These are phyloP conservation scores for Fusarium sp. DNA, from an alignment of 2,329 filamentous ascomycete species.

Conservation along the genomic window DNA sequence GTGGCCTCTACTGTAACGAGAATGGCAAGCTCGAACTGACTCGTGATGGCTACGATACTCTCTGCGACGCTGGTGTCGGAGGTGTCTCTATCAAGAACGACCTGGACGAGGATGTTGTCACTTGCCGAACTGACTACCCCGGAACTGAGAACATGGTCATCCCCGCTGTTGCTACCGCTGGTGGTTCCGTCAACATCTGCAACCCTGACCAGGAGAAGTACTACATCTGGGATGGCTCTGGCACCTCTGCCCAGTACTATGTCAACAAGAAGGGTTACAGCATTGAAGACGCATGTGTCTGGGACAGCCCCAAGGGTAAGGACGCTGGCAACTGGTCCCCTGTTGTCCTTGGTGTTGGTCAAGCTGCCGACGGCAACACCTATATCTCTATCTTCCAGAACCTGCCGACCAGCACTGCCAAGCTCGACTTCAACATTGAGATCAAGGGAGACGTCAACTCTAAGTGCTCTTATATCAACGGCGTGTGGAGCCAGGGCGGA, in stretches of 20 bases:
- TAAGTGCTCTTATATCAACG: constrained; percentile 74
- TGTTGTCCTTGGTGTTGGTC: constrained; percentile 83
- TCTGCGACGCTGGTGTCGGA: constrained; percentile 80
- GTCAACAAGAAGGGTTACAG: constrained; percentile 84
- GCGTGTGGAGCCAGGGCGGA: constrained; percentile 68
- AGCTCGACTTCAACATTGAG: constrained; percentile 82
- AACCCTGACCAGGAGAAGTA: constrained; percentile 79
- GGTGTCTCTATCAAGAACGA: constrained; percentile 82
- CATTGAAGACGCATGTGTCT: constrained; percentile 78
- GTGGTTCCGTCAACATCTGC: constrained; percentile 72
- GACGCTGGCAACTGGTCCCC: constrained; percentile 87
- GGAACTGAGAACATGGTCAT: constrained; percentile 91
- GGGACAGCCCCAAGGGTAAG: constrained; percentile 67
- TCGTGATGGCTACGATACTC: constrained; percentile 71
- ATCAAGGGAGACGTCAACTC: constrained; percentile 73
- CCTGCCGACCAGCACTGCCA: constrained; percentile 75
- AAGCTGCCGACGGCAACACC: constrained; percentile 69
- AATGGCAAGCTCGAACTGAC: constrained; percentile 82
- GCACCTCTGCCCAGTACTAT: constrained; percentile 95
- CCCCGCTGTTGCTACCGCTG: constrained; percentile 73
- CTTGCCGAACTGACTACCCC: constrained; percentile 97
- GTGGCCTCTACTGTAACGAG: constrained; percentile 83
- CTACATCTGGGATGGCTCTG: constrained; percentile 80
- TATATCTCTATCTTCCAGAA: constrained; percentile 91
- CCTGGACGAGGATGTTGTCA: constrained; percentile 72